These are phyloP conservation scores for Scheffersomyces ergatensis DNA, from an alignment of 805 yeast genomes.

Conservation along the genomic window DNA sequence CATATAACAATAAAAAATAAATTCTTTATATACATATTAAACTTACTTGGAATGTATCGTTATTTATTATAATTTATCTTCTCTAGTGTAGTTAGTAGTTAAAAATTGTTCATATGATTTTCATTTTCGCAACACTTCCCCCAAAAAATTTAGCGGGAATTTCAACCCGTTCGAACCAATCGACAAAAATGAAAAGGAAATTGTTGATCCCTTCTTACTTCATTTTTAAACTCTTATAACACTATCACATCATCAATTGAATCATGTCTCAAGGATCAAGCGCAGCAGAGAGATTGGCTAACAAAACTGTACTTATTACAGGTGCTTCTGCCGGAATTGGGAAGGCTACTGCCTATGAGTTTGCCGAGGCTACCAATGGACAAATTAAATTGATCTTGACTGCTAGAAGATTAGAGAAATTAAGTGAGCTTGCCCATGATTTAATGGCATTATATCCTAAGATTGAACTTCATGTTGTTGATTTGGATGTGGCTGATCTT, in stretches of 20 bases:
- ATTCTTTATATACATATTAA: background rate
- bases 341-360: slow-evolving; percentile 83
- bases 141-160: too few species aligned
- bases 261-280: slow-evolving; percentile 66
- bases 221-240: too few species aligned
- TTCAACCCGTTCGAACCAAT: too few species aligned
- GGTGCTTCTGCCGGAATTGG: slow-evolving; percentile 98
- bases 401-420: slow-evolving; percentile 72
- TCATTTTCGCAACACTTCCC: too few species aligned
- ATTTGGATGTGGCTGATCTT: slow-evolving; percentile 40
- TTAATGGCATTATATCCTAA: slow-evolving; percentile 49
- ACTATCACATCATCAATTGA: too few species aligned
- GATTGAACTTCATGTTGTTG: slow-evolving; percentile 56
- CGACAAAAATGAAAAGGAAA: too few species aligned
- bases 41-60: background rate
- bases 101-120: too few species aligned
- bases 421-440: slow-evolving; percentile 47
- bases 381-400: slow-evolving; percentile 66
- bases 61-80: background rate
- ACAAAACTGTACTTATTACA: slow-evolving; percentile 81
- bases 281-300: slow-evolving; percentile 79
- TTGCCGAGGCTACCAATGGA: slow-evolving; percentile 76
- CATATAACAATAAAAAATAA: background rate
- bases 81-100: too few species aligned
- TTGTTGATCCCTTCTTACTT: too few species aligned